Conservation (phyloP, 1,139 yeast genomes). For the Suhomyces yuchorum region DNA sequence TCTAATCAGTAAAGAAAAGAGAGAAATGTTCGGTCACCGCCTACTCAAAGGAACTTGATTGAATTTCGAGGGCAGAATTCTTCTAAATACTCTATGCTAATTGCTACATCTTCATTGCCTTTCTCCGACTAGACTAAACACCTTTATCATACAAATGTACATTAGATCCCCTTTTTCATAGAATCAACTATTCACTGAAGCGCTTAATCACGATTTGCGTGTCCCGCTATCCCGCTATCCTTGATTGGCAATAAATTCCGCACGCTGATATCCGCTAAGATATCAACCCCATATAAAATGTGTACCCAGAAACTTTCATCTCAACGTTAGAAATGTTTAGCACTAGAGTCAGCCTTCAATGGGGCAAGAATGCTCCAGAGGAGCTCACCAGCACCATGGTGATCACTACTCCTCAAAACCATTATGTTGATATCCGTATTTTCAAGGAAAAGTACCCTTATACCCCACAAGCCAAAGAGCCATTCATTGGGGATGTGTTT, state of each 20-base stretch:
- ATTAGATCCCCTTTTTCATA: too few species aligned
- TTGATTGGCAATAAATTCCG: conserved; percentile 5
- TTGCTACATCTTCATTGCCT: background rate
- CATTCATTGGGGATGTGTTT: conserved; percentile 29
- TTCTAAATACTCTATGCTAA: background rate
- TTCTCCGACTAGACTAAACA: background rate
- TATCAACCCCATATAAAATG: conserved; percentile 3
- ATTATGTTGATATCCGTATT: conserved; percentile 49
- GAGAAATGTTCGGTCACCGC: conserved; percentile 23
- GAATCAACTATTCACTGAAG: background rate
- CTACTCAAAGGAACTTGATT: conserved; percentile 8
- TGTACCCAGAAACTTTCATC: background rate
- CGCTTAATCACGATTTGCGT: background rate
- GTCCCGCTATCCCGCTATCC: conserved; percentile 1
- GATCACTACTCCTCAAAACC: conserved; percentile 44
- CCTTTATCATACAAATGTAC: background rate
- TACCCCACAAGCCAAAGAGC: conserved; percentile 13
- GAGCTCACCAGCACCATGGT: conserved; percentile 58
- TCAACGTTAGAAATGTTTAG: conserved; percentile 19
- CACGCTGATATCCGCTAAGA: conserved; percentile 1
- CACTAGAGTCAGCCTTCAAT: conserved; percentile 52
- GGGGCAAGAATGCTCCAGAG: conserved; percentile 47
- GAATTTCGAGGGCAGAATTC: background rate
- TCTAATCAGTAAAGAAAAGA: conserved; percentile 25
- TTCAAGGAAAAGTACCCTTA: conserved; percentile 29